Evolutionary conservation across 2,329 filamentous ascomycete species (phyloP).

Genomic region (Cadophora gregata): DNA sequence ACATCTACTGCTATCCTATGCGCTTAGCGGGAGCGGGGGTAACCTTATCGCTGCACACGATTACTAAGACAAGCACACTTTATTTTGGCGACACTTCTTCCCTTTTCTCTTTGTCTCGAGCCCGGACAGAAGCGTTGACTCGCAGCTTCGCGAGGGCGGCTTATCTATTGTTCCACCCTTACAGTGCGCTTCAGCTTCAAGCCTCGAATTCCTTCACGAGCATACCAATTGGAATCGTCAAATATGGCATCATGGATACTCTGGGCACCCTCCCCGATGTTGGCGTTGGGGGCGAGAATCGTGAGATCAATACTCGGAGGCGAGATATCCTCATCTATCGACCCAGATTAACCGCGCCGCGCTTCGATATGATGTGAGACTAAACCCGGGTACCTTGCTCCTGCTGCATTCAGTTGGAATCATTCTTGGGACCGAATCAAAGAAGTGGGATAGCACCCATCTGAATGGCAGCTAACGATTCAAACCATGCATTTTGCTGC

Average conservation of each 20-base stretch:
- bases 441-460: neutral
- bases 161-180: too few relatives aligned
- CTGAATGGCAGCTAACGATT: neutral
- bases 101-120: neutral
- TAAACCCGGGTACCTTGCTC: neutral
- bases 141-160: neutral
- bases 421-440: neutral
- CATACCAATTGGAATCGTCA: neutral
- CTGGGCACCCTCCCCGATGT: neutral
- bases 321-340: neutral
- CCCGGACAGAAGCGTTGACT: neutral
- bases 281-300: neutral
- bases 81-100: neutral
- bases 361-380: neutral
- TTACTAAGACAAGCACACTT: neutral
- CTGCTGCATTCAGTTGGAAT: neutral
- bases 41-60: neutral
- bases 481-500: neutral
- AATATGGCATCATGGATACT: neutral
- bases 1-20: neutral
- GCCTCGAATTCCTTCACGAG: neutral
- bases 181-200: neutral
- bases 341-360: neutral
- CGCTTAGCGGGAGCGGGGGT: neutral
- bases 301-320: too few relatives aligned